Evolutionary conservation across 2,329 filamentous ascomycete genomes (phyloP).

Genomic region (Ramularia collo-cygni): DNA sequence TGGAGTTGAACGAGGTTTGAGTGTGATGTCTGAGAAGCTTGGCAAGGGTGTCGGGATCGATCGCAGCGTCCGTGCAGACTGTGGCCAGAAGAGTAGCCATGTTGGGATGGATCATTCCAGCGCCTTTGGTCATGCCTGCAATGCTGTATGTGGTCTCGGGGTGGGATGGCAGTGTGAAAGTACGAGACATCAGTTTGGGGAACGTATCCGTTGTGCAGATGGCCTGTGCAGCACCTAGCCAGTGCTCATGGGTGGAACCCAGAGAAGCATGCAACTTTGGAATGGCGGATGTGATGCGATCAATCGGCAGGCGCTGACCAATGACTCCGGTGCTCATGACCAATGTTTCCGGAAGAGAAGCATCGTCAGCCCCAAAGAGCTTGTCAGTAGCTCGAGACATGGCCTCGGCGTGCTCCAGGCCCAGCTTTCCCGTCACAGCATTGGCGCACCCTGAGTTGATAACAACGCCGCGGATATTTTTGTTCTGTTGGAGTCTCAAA

Average conservation of each 20-base stretch:
- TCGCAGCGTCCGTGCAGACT: constrained; percentile 82
- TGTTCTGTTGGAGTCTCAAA: constrained; percentile 48
- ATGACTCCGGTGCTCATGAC: constrained; percentile 99
- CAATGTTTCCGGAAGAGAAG: constrained; percentile 54
- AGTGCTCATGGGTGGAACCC: constrained; percentile 71
- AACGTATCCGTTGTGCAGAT: constrained; percentile 99
- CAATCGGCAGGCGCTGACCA: constrained; percentile 84
- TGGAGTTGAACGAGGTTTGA: constrained; percentile 87
- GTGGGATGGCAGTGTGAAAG: constrained; percentile 77
- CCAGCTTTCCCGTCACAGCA: constrained; percentile 86
- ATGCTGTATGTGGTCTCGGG: constrained; percentile 70
- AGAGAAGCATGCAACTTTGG: constrained; percentile 67
- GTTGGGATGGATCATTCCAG: constrained; percentile 98
- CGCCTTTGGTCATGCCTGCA: constrained; percentile 94
- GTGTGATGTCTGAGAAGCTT: constrained; percentile 64
- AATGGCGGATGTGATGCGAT: constrained; percentile 79
- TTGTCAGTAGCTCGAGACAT: constrained; percentile 78
- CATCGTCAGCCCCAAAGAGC: constrained; percentile 45
- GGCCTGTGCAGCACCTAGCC: constrained; percentile 77
- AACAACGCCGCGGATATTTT: constrained; percentile 69
- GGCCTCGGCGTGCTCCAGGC: constrained; percentile 74
- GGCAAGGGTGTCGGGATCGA: constrained; percentile 62
- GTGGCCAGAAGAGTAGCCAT: constrained; percentile 94
- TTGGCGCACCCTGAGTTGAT: constrained; percentile 97
- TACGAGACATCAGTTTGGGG: constrained; percentile 82